Evolutionary conservation across 768 basidiomycete species (phyloP).

Genomic region (Amanita exitialis): DNA sequence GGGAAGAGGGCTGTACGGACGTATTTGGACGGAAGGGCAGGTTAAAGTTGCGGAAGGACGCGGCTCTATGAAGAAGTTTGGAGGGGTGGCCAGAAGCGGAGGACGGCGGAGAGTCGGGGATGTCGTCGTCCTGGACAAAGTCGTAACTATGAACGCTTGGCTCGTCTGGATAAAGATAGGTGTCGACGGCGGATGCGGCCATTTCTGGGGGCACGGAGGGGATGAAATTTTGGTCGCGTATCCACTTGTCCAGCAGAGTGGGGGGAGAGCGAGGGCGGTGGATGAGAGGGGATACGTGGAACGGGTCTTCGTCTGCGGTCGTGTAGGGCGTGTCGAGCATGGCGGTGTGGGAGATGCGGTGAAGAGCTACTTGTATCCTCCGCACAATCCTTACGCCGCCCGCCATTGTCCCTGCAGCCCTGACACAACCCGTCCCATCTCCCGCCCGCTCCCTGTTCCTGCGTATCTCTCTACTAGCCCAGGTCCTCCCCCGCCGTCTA

Average conservation of each 20-base stretch:
- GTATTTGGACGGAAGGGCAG: constrained; percentile 34
- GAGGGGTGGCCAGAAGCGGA: constrained; percentile 26
- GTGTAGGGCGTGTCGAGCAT: constrained; percentile 38
- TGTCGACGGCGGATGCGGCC: constrained; percentile 32
- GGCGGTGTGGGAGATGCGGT: not conserved
- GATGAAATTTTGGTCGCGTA: constrained; percentile 33
- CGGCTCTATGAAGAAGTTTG: constrained; percentile 24
- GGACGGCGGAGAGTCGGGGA: constrained; percentile 19
- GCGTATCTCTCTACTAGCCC: constrained; percentile 50
- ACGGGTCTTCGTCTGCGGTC: constrained; percentile 41
- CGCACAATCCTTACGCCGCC: too few species aligned
- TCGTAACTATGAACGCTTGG: constrained; percentile 34
- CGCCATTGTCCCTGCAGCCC: constrained; percentile 10
- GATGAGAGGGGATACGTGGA: constrained; percentile 27
- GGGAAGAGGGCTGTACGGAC: constrained; percentile 19
- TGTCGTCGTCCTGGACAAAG: constrained; percentile 40
- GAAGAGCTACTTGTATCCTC: constrained; percentile 1
- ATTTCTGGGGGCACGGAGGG: constrained; percentile 14
- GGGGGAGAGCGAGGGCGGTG: constrained; percentile 29
- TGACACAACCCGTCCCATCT: constrained; percentile 52
- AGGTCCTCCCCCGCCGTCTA: constrained; percentile 49
- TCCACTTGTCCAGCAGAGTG: constrained; percentile 47
- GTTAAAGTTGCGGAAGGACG: constrained; percentile 32
- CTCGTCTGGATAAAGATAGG: constrained; percentile 20
- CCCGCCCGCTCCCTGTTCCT: constrained; percentile 54